Evolutionary conservation across 2,329 filamentous ascomycete genomes (phyloP), one percentile per base, ranked within the genome.

Genomic region (Helotiales sp.): DNA sequence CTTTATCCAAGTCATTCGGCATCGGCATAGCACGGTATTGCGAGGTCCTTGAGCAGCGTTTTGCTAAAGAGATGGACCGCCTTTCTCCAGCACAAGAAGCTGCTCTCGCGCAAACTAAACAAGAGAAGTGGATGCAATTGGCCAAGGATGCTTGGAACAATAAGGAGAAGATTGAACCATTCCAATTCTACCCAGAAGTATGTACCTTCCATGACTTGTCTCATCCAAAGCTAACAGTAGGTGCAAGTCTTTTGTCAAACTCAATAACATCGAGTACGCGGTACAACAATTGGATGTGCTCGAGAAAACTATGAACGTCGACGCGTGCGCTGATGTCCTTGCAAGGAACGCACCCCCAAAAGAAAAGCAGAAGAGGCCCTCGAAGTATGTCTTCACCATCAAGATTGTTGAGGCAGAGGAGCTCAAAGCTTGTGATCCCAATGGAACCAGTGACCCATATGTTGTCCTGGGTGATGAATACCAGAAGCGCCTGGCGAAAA

Each of bases 351-450:
- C 90, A 8, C 87, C 90, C 1, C 80, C 84, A 53, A 85, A 86
- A n/a, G 83, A 85, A 59, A 77, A 80, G 60, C 71, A 76, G 55
- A 86, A 86, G 66, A 88, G 86, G 67, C 85, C 88, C 40, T 89
- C 86, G 62, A 97, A 96, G 71, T 98, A 96, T 71, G 93, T 97
- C 55, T 99, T 99, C 75, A 98, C 95, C 0, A 93, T 99, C 75
- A 99, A 99, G 76, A 93, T 99, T 58, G 93, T 99, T 25, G 95
- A 99, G 74, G 95, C 91, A 8, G 95, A 99, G 75, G 95, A 99
- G 68, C 80, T 99, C 66, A 98, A 98, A 75, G 91, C 95, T n/a
- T 98, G 95, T 71, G 95, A 99, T 73, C 87, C 96, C 66, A 96
- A 90, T 67, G 95, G 95, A 33, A 85, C 89, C 63, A 98, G 93